Conservation (phyloP, 148 eudicot species). For the Rhododendron simsii region DNA sequence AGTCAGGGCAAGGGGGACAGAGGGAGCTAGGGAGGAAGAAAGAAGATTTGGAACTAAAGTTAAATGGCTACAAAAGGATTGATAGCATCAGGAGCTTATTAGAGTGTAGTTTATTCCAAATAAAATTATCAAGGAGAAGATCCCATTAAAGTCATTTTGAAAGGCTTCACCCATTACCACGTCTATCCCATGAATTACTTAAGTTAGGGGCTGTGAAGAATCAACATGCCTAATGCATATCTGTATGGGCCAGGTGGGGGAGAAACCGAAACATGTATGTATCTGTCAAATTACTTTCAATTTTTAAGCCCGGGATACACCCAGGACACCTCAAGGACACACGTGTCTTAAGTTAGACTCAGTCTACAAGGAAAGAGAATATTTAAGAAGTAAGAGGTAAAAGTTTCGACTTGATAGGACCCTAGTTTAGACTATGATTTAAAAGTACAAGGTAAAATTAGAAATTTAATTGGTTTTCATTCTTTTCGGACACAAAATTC, state of each 20-base stretch:
- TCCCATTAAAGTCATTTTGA: not conserved
- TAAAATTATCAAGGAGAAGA: not conserved
- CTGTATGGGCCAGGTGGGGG: too few species aligned
- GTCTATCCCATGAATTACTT: not conserved
- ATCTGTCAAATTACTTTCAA: too few species aligned
- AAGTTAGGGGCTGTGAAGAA: too few species aligned
- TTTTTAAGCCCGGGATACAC: too few species aligned
- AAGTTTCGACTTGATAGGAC: not conserved
- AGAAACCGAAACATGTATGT: too few species aligned
- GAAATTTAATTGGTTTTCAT: not conserved
- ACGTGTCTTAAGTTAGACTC: too few species aligned
- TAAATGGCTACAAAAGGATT: not conserved
- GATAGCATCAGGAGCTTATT: not conserved
- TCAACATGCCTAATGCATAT: too few species aligned
- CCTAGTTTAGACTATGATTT: not conserved
- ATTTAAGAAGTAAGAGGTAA: not conserved
- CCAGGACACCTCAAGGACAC: too few species aligned
- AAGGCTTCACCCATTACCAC: not conserved
- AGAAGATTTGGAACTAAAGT: not conserved
- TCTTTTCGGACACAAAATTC: not conserved
- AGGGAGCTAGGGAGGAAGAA: not conserved
- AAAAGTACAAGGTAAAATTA: not conserved
- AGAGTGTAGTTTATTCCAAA: not conserved
- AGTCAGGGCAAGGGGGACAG: not conserved
- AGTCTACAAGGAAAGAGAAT: too few species aligned